Evolutionary conservation across 768 basidiomycete species (phyloP).

Genomic region (Podaxis sp.): DNA sequence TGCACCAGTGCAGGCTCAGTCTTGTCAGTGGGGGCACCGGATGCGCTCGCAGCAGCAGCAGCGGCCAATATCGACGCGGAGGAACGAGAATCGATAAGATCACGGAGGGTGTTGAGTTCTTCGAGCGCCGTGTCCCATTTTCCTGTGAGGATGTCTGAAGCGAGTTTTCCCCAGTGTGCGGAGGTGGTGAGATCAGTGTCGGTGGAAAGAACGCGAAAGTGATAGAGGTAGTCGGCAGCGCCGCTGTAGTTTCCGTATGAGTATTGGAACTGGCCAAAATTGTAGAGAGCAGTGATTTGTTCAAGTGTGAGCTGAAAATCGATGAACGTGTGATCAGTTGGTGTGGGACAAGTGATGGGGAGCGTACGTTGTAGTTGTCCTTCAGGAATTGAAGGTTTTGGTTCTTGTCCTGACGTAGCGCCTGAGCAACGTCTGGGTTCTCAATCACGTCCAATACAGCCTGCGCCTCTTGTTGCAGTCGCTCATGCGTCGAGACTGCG

Average conservation of each 20-base stretch:
- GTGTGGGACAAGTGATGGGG: not conserved
- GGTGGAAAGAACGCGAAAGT: slow-evolving; percentile 96
- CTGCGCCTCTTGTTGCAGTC: slow-evolving; percentile 86
- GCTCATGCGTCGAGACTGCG: slow-evolving; percentile 81
- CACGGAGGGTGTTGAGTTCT: slow-evolving; percentile 93
- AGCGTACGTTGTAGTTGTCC: slow-evolving; percentile 83
- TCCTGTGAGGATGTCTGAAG: slow-evolving; percentile 92
- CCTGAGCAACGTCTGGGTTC: slow-evolving; percentile 93
- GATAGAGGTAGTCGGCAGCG: slow-evolving; percentile 97
- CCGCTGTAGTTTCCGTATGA: slow-evolving; percentile 97
- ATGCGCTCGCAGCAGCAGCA: slow-evolving; percentile 28
- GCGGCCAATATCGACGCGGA: slow-evolving; percentile 47
- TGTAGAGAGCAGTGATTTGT: slow-evolving; percentile 94
- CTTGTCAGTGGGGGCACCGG: slow-evolving; percentile 18
- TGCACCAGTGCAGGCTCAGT: slow-evolving; percentile 79
- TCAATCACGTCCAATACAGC: slow-evolving; percentile 95
- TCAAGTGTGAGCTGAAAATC: slow-evolving; percentile 79
- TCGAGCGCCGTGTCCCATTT: slow-evolving; percentile 94
- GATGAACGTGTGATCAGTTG: not conserved
- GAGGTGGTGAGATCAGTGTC: slow-evolving; percentile 92
- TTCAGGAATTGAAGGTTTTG: slow-evolving; percentile 94
- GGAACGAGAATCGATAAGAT: slow-evolving; percentile 82
- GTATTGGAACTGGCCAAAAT: slow-evolving; percentile 98
- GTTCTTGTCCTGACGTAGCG: slow-evolving; percentile 93
- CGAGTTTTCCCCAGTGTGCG: slow-evolving; percentile 98